A percentile compares a stretch with the other conserved stretches of the same genome.
Evolutionary conservation across 2,329 filamentous ascomycete genomes (phyloP).

Genomic region (Fusarium oligoseptatum): DNA sequence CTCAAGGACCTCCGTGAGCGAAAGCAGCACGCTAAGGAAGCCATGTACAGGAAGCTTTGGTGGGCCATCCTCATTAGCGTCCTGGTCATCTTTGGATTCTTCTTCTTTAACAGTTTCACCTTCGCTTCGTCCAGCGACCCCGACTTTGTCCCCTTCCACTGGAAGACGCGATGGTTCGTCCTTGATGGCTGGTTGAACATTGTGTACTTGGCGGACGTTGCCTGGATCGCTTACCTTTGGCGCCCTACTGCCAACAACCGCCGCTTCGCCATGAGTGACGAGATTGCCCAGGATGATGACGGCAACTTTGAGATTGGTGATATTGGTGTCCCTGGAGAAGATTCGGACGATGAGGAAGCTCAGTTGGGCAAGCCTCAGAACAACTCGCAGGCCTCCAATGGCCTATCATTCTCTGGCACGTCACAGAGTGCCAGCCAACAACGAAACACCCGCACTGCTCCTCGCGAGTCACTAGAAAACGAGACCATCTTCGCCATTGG

Average conservation of each 20-base stretch:
- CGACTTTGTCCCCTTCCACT: constrained; percentile 95
- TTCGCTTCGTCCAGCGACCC: constrained; percentile 88
- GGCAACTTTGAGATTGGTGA: constrained; percentile 95
- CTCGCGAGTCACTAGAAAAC: constrained; percentile 76
- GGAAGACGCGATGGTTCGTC: constrained; percentile 98
- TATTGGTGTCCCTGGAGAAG: constrained; percentile 78
- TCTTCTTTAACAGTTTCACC: constrained; percentile 97
- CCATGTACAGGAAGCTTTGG: constrained; percentile 99
- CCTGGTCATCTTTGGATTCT: constrained; percentile 96
- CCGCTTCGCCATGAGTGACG: constrained; percentile 98
- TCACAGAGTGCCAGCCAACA: constrained; percentile 43
- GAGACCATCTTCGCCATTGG: constrained; percentile 97
- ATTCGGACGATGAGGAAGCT: constrained; percentile 70
- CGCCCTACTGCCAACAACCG: constrained; percentile 96
- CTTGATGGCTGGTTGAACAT: constrained; percentile 97
- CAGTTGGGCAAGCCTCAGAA: constrained; percentile 57
- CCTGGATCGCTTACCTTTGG: constrained; percentile 96
- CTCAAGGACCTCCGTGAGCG: constrained; percentile 96
- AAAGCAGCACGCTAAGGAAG: constrained; percentile 91
- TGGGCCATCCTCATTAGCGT: constrained; percentile 96
- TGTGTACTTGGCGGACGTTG: constrained; percentile 94
- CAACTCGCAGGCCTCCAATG: constrained; percentile 43
- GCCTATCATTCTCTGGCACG: constrained; percentile 40
- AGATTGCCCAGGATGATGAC: constrained; percentile 98
- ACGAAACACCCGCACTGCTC: constrained; percentile 53